Evolutionary conservation across 1,284 basidiomycete species (phyloP).

Genomic region (Boletellus deceptivus): DNA sequence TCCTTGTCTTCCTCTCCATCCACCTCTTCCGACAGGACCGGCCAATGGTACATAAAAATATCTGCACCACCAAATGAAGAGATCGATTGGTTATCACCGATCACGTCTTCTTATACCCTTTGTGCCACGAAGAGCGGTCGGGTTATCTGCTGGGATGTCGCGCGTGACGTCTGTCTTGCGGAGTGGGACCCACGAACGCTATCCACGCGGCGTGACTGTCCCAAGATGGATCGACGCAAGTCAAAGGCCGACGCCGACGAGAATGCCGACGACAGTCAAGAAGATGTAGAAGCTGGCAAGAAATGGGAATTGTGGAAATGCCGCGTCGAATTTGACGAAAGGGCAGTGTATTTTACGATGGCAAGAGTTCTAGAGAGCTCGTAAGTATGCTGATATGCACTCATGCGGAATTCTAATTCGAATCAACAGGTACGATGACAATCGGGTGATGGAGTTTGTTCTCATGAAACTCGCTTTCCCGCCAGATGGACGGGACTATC

Average conservation of each 20-base stretch:
- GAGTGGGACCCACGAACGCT: constrained; percentile 56
- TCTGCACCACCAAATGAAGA: constrained; percentile 62
- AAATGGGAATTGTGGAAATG: constrained; percentile 77
- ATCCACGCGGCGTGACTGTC: constrained; percentile 1
- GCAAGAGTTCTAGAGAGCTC: constrained; percentile 54
- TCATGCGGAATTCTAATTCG: constrained; percentile 2
- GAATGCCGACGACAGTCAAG: constrained; percentile 3
- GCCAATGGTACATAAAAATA: constrained; percentile 60
- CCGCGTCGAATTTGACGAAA: constrained; percentile 67
- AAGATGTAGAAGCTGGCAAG: constrained; percentile 22
- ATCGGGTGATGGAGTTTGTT: constrained; percentile 53
- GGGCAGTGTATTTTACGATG: constrained; percentile 73
- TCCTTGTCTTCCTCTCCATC: constrained; percentile 19
- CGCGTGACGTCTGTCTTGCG: constrained; percentile 53
- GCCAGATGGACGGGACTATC: constrained; percentile 32
- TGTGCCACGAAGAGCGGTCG: constrained; percentile 71
- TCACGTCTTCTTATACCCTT: constrained; percentile 68
- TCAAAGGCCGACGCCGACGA: constrained; percentile 12
- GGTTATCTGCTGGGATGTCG: constrained; percentile 75
- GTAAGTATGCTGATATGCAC: constrained; percentile 37
- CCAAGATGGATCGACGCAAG: neutral
- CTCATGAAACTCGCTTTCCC: constrained; percentile 54
- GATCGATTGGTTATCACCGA: constrained; percentile 72
- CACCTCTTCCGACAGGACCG: constrained; percentile 13
- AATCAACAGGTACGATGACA: constrained; percentile 40